phyloP scores from a whole-genome alignment of 2,329 filamentous ascomycete genomes.

The Epichloe uncinata region DNA sequence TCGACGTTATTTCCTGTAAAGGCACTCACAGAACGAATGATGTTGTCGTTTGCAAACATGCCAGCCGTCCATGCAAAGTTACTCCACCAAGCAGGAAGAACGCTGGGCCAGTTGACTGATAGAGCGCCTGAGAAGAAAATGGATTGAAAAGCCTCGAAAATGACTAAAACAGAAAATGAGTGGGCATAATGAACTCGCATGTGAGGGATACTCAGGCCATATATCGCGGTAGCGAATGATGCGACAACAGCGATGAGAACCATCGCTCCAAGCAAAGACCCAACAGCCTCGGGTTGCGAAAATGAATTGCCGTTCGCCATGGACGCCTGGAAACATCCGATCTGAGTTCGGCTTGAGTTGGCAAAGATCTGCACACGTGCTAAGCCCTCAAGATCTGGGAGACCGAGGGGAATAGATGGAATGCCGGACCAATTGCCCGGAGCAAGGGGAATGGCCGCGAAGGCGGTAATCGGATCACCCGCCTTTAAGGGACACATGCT shows the following conservation, averaged over 20 bases:
- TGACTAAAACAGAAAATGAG: constrained; percentile 55
- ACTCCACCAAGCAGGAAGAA: constrained; percentile 66
- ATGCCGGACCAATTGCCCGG: constrained; percentile 50
- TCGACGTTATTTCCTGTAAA: constrained; percentile 57
- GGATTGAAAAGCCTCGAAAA: constrained; percentile 65
- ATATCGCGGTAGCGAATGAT: constrained; percentile 56
- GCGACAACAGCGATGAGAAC: constrained; percentile 48
- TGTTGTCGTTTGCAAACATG: constrained; percentile 48
- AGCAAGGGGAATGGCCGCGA: constrained; percentile 51
- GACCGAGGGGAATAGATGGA: constrained; percentile 50
- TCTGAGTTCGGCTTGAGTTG: constrained; percentile 56
- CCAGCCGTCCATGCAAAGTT: constrained; percentile 72
- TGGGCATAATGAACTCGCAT: constrained; percentile 67
- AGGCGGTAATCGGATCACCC: constrained; percentile 48
- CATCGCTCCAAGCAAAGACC: constrained; percentile 48
- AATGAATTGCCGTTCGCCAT: constrained; percentile 61
- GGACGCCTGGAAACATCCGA: constrained; percentile 61
- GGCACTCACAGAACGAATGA: constrained; percentile 50
- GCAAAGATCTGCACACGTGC: constrained; percentile 60
- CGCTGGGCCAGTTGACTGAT: constrained; percentile 62
- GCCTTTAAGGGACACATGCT: constrained; percentile 57
- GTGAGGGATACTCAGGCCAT: constrained; percentile 50
- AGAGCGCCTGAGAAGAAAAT: constrained; percentile 66
- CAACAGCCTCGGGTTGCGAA: constrained; percentile 50
- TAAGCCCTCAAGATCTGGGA: constrained; percentile 68